Conservation (phyloP, 371 early-diverging fungal genomes). For the Conidiobolus incongruus region DNA sequence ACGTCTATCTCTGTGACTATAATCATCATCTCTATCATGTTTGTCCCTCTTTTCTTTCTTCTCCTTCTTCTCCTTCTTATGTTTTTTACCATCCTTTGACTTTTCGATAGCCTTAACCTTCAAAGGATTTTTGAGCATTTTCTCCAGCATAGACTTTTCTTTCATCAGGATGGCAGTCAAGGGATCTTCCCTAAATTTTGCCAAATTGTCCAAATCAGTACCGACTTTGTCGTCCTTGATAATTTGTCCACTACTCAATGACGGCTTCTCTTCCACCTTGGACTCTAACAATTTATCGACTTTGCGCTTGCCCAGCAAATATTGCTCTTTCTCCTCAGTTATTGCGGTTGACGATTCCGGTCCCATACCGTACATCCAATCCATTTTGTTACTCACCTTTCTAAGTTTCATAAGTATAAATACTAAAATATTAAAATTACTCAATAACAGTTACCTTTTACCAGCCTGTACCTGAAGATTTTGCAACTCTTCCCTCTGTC, state of each 20-base stretch:
- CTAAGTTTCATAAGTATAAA: slow-evolving; percentile 11
- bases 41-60: slow-evolving; percentile 12
- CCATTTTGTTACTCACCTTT: slow-evolving; percentile 47
- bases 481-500: slow-evolving; percentile 65
- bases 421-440: background rate
- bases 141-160: slow-evolving; percentile 60
- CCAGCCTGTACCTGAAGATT: slow-evolving; percentile 59
- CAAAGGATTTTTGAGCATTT: slow-evolving; percentile 51
- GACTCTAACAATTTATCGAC: slow-evolving; percentile 43
- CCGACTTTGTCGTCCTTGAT: slow-evolving; percentile 40
- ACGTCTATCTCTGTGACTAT: no score
- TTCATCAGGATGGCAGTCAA: slow-evolving; percentile 61
- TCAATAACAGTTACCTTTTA: slow-evolving; percentile 15
- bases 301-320: slow-evolving; percentile 65
- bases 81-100: slow-evolving; percentile 15
- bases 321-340: slow-evolving; percentile 61
- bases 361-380: slow-evolving; percentile 88
- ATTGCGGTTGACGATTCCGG: slow-evolving; percentile 17
- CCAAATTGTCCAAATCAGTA: slow-evolving; percentile 46
- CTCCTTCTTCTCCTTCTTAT: slow-evolving; percentile 19
- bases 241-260: slow-evolving; percentile 3
- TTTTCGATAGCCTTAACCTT: slow-evolving; percentile 29
- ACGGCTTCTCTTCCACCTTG: slow-evolving; percentile 12
- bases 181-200: slow-evolving; percentile 85
- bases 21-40: slow-evolving; percentile 7